Evolutionary conservation across 768 basidiomycete species (phyloP), one percentile per base, ranked within the genome.

Genomic region (Coprinellus aureogranulatus): DNA sequence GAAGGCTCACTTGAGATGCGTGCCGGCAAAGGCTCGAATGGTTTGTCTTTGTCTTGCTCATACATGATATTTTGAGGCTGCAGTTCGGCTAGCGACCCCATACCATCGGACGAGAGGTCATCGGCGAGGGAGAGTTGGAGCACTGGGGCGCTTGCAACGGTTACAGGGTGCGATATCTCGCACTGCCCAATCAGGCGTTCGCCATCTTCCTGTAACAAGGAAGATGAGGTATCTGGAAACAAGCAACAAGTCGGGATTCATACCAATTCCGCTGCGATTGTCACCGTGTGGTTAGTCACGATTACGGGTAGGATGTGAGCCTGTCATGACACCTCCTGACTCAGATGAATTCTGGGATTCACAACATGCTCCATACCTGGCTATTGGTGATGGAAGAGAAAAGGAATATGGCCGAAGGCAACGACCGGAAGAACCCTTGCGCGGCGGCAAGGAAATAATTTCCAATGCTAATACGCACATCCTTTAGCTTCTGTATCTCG

Each of bases 211-310:
- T 91, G 59, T 48, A 2, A 25, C 18, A 54, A 26, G 8, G 40
- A 22, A n/a, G n/a, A n/a, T n/a, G 16, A 30, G 22, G 3, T 31
- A 49, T 28, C 53, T 31, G 48, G 57, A 34, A 46, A 2, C 41
- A n/a, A n/a, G 25, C 23, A 22, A 58, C 34, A 27, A 58, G 59
- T 45, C 49, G 34, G 47, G 39, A 34, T 14, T 73, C 90, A 65
- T n/a, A 78, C 78, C 58, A 96, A 79, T 71, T 95, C 89, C 23
- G 89, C 93, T 39, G 94, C 92, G 60, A 98, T 94, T 14, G 94
- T 97, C n/a, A 94, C 92, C 0, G 90, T 94, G 69, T 93, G 92
- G 70, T 93, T 95, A 12, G 95, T 98, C 40, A 95, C 85, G 61
- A 98, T 89, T 3, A 88, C 92, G 0, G 95, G 95, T 2, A 96